Base-by-base conservation (phyloP, 2,329 filamentous ascomycete genomes). In the Onygenales sp. region DNA sequence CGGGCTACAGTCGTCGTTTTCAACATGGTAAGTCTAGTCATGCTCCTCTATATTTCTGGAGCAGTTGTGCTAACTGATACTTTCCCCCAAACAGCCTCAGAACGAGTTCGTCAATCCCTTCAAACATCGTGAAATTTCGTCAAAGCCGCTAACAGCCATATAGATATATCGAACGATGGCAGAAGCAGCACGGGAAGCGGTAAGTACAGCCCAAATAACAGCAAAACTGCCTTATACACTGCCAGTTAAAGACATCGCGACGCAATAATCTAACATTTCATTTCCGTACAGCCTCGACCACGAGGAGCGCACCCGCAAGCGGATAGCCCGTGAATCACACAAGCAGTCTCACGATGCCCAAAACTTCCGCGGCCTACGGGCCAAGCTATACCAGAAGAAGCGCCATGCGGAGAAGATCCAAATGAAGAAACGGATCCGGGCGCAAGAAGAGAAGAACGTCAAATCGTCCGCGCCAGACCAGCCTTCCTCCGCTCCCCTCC, bases 391-490 rank as follows among this genome's bases (percentile, higher is more conserved):
- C 76, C 86, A 92, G 71, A 85, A 97, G 81, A 89, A 91, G 78
- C 83, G 93, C 31, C 88, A 90, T 76, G 87, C 91, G 70, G 91
- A 98, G 79, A 98, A 98, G 85, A 95, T 95, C 69, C 89, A 95
- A 80, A 91, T 95, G 86, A 87, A 86, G 74, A 95, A 95, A 80
- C 78, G 84, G 66, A 94, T 98, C 81, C 88, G 87, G 74, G 87
- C 88, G 44, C 88, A 95, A 77, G 93, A 98, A 74, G 88, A 96
- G 78, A 85, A 89, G 74, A 94, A 96, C 67, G 84, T 97, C 77
- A 95, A 97, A 76, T 88, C 87, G 7, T 77, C 81, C 34, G 84
- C 85, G 52, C 84, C 87, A 60, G 82, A 86, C 63, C 87, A 93
- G 71, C 87, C 91, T 56, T 84, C 84, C 31, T 83, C 80, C 61